These are phyloP conservation scores for Tarenaya hassleriana DNA, from an alignment of 345 rosid species.

Conservation along the genomic window DNA sequence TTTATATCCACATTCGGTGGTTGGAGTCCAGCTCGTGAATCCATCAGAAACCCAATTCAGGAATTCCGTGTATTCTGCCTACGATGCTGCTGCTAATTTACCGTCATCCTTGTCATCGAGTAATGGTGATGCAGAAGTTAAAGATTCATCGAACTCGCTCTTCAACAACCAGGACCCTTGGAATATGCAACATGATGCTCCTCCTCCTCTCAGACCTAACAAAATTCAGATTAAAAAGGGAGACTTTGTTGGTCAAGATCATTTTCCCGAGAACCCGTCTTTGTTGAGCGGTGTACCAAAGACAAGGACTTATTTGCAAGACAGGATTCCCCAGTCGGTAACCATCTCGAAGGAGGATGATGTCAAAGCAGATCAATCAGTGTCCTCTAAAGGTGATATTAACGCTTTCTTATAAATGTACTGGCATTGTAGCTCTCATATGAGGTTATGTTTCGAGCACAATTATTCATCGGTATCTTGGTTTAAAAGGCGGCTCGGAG, in stretches of 20 bases:
- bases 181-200: conserved; percentile 42
- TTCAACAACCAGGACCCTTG: conserved; percentile 69
- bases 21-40: conserved; percentile 33
- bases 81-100: conserved; percentile 29
- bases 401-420: neutral
- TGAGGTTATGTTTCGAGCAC: neutral
- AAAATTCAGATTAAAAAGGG: conserved; percentile 43
- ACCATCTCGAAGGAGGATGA: conserved; percentile 30
- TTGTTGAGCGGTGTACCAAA: conserved; percentile 27
- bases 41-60: conserved; percentile 32
- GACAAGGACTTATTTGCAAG: conserved; percentile 27
- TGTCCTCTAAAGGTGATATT: conserved; percentile 40
- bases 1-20: conserved; percentile 32
- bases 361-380: conserved; percentile 27
- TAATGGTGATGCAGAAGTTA: conserved; percentile 29
- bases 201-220: conserved; percentile 55
- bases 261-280: conserved; percentile 30
- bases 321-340: conserved; percentile 26
- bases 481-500: conserved; percentile 28
- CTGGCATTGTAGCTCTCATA: neutral
- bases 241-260: conserved; percentile 32
- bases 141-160: conserved; percentile 49
- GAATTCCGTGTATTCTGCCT: conserved; percentile 26
- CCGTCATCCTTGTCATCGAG: conserved; percentile 16
- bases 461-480: conserved; percentile 8